Evolutionary conservation across 2,329 filamentous ascomycete genomes (phyloP).

Genomic region (Penicillium frequentans): DNA sequence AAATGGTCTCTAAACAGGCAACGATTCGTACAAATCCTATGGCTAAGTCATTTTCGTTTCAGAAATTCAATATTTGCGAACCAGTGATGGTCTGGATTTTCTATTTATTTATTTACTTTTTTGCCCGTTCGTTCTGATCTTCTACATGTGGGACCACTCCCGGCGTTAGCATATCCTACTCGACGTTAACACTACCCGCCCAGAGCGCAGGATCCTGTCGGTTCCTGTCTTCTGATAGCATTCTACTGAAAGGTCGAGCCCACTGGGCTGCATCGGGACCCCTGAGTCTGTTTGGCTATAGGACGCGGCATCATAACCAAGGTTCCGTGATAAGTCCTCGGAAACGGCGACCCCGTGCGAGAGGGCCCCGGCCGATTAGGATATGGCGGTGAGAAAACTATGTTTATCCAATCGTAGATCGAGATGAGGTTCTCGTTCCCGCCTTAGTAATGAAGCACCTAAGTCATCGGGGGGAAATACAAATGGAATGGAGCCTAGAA

Average conservation of each 20-base stretch:
- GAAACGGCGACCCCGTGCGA: slow-evolving; percentile 11
- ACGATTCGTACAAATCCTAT: not conserved
- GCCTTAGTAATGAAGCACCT: slow-evolving; percentile 1
- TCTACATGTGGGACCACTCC: not conserved
- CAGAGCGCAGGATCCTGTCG: not conserved
- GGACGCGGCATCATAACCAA: not conserved
- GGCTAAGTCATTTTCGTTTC: not conserved
- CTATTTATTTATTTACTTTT: not conserved
- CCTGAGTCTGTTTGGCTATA: slow-evolving; percentile 12
- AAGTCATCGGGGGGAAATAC: not conserved
- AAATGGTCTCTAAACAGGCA: not conserved
- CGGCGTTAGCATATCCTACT: not conserved
- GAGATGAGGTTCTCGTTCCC: not conserved
- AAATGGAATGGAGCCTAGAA: not conserved
- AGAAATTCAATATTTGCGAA: not conserved
- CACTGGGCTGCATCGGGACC: slow-evolving; percentile 2
- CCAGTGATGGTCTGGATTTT: not conserved
- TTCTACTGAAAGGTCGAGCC: not conserved
- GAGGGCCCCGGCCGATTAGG: not conserved
- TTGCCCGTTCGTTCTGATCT: not conserved
- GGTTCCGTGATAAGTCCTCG: slow-evolving; percentile 15
- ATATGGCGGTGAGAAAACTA: slow-evolving; percentile 22
- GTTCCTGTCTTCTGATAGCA: slow-evolving; percentile 4
- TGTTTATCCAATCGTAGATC: slow-evolving; percentile 16
- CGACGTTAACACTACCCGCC: not conserved